Base-by-base conservation (phyloP, 192 early-diverging fungal genomes). In the Backusella circina region DNA sequence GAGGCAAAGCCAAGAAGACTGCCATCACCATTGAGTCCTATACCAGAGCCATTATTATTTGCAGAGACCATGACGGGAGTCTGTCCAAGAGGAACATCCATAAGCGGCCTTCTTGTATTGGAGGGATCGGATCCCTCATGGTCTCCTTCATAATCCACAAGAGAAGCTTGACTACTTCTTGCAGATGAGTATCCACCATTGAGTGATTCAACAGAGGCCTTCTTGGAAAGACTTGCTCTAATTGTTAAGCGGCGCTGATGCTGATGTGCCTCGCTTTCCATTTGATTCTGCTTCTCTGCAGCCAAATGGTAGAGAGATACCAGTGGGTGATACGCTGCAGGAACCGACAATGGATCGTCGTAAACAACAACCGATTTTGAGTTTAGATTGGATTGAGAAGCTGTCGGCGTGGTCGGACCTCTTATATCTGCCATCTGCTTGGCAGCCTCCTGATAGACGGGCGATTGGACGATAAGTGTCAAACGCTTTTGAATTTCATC, bases 281-380 rank as follows among this genome's bases (percentile, higher is more conserved):
- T 16, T 9, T 71, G 50, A 28, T 33, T 18, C n/a, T 65, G 75
- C 2, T 87, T 85, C 83, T 95, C 94, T 38, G 82, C 85, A 18
- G 95, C 91, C 31, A 94, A 86, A 35, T 91, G 90, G 71, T 98
- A 98, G 28, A 97, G 91, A 75, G 93, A 95, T n/a, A 94, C 82
- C 54, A 95, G 78, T 16, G 93, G 91, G 57, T 91, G 88, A 21
- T 80, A 80, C 3, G 75, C 79, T n/a, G 74, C 79, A 6, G 79
- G 79, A 23, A 80, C 61, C 0, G 75, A 76, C 26, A 76, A 71
- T 15, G 79, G 79, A 47, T 80, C 79, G 36, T 80, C 79, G 26
- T 76, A 75, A 38, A 76, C 16, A 38, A 76, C 16, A 38, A 67
- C 23, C 3, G 70, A 33, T 12, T 28, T 33, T 35, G 64, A 65